These are phyloP conservation scores for Trypethelium eluteriae DNA, from an alignment of 495 filamentous ascomycete species.

Conservation along the genomic window DNA sequence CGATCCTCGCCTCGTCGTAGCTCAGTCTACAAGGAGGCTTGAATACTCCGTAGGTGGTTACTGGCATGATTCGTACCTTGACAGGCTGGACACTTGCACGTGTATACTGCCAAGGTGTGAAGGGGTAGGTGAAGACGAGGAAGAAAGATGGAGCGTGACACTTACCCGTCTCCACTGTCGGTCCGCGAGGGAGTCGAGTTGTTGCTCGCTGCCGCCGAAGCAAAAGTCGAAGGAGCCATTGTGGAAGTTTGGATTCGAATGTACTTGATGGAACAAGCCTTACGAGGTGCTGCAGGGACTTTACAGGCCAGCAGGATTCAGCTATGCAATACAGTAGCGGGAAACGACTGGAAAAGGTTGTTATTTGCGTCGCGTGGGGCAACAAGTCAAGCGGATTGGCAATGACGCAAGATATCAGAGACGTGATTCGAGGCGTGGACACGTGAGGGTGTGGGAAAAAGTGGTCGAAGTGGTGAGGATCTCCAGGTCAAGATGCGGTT, in stretches of 20 bases:
- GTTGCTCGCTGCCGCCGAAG: slow-evolving; percentile 36
- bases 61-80: no score
- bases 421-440: background rate
- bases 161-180: slow-evolving; percentile 35
- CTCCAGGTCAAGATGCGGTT: slow-evolving; percentile 5
- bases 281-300: background rate
- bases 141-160: background rate
- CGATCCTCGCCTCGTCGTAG: no score
- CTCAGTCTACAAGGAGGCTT: no score
- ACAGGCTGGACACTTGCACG: no score
- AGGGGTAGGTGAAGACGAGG: background rate
- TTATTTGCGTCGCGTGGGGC: background rate
- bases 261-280: background rate
- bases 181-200: slow-evolving; percentile 30
- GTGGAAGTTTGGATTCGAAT: background rate
- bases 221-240: slow-evolving; percentile 38
- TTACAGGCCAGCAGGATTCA: background rate
- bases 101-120: background rate
- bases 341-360: background rate
- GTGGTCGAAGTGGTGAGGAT: background rate
- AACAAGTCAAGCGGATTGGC: background rate
- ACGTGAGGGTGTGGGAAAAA: background rate
- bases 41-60: no score
- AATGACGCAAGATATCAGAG: background rate
- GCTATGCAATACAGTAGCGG: background rate